Evolutionary conservation across 371 early-diverging fungal genomes (phyloP), one percentile per base, ranked within the genome.

Genomic region (Dinochytrium kinnereticum): DNA sequence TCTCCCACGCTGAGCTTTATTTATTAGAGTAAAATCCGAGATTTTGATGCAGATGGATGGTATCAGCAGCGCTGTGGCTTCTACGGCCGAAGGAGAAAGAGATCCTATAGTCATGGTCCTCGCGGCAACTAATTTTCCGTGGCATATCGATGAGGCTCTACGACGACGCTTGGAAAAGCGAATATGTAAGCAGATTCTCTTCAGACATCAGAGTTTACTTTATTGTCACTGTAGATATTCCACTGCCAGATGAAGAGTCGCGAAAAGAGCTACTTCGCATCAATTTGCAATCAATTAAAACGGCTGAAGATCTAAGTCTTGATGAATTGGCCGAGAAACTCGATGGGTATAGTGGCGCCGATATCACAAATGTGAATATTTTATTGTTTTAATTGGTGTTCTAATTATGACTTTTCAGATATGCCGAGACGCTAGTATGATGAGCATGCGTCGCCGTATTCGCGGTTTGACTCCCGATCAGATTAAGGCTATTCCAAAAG

Each of bases 41-140:
- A 80, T 89, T 36, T 76, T 89, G 70, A 83, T 85, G 84, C 88
- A 89, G 69, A 88, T 88, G 89, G 89, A 88, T 71, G 89, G 89
- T 0, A 80, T 88, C n/a, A 73, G 83, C 57, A 75, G 81, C 24
- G 33, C 66, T 7, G 70, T 74, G 2, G 76, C 57, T 10, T n/a
- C 69, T 26, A 73, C 49, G 0, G 81, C 81, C 21, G 82, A 80
- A 17, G 83, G 80, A 1, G 81, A 80, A 59, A 36, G 68, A 50
- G 79, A 82, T 30, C 81, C 80, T 3, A 81, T 87, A 76, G 86
- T 88, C 0, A 85, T 88, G 86, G 86, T 87, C 19, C 78, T 87
- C 2, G 88, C 83, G 1, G 89, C 88, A 1, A 88, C 88, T 24
- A 88, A 88, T 64, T 85, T 85, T 51, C 88, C 88, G 13, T 88